phyloP scores from a whole-genome alignment of 176 grass and related monocot genomes.

The Guadua angustifolia region DNA sequence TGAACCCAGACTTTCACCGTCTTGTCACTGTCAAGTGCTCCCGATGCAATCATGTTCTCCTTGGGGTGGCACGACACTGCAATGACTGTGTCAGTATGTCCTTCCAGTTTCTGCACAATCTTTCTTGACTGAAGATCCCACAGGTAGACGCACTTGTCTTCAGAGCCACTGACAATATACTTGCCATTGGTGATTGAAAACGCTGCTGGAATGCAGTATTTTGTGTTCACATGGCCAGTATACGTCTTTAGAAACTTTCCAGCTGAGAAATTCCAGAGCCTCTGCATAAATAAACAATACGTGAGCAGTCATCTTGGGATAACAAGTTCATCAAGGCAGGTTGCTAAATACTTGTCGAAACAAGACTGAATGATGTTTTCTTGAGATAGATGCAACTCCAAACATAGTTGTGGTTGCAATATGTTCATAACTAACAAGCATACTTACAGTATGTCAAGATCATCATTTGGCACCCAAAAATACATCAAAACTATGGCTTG shows the following conservation, averaged over 20 bases:
- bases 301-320: constrained; percentile 21
- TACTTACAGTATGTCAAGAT: not conserved
- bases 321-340: not conserved
- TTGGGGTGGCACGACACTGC: constrained; percentile 85
- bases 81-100: constrained; percentile 75
- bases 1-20: constrained; percentile 92
- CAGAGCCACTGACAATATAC: constrained; percentile 89
- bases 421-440: constrained; percentile 11
- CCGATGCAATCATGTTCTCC: constrained; percentile 86
- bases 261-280: constrained; percentile 85
- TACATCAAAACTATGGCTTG: not conserved
- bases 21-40: constrained; percentile 78
- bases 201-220: constrained; percentile 77
- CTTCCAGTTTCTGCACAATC: constrained; percentile 89
- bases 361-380: not conserved
- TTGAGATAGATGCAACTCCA: not conserved
- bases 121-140: constrained; percentile 96
- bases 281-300: constrained; percentile 60
- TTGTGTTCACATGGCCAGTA: constrained; percentile 81
- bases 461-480: constrained; percentile 22
- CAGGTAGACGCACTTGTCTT: constrained; percentile 86
- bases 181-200: constrained; percentile 89
- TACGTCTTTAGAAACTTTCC: constrained; percentile 95
- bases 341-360: not conserved
- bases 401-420: not conserved